phyloP scores from a whole-genome alignment of 805 yeast species.

The Diddensiella transvaalensis region DNA sequence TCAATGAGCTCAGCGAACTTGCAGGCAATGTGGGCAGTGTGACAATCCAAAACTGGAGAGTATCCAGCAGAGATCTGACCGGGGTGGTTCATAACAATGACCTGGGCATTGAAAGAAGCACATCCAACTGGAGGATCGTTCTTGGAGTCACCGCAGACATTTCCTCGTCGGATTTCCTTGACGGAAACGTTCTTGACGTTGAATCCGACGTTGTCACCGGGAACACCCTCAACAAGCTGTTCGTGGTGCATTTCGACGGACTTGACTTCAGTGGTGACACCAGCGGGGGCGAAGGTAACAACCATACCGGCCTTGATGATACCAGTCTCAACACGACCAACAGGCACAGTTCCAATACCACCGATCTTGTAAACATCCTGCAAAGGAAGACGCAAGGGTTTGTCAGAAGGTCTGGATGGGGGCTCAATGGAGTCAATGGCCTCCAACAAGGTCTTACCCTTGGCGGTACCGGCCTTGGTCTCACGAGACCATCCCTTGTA shows the following conservation, averaged over 20 bases:
- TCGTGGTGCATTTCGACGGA: conserved; percentile 88
- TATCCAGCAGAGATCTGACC: conserved; percentile 90
- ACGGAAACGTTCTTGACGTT: conserved; percentile 88
- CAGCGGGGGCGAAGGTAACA: conserved; percentile 85
- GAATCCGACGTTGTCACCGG: conserved; percentile 91
- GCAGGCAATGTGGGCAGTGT: conserved; percentile 93
- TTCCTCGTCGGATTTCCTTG: conserved; percentile 88
- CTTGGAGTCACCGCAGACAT: conserved; percentile 88
- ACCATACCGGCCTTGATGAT: conserved; percentile 88
- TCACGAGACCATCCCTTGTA: conserved; percentile 82
- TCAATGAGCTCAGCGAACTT: conserved; percentile 73
- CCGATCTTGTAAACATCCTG: conserved; percentile 93
- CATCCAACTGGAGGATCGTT: conserved; percentile 81
- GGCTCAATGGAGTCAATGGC: conserved; percentile 82
- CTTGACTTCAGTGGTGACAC: conserved; percentile 86
- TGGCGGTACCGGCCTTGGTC: conserved; percentile 65
- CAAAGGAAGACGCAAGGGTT: conserved; percentile 85
- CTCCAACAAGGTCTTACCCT: conserved; percentile 81
- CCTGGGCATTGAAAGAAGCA: conserved; percentile 81
- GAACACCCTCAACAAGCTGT: conserved; percentile 70
- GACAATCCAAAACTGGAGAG: conserved; percentile 89
- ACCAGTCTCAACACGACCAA: conserved; percentile 94
- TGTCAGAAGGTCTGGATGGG: conserved; percentile 76
- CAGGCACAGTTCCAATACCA: conserved; percentile 90
- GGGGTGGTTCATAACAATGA: conserved; percentile 85